Evolutionary conservation across 495 filamentous ascomycete genomes (phyloP).

Genomic region (Hypoxylon perforatum): DNA sequence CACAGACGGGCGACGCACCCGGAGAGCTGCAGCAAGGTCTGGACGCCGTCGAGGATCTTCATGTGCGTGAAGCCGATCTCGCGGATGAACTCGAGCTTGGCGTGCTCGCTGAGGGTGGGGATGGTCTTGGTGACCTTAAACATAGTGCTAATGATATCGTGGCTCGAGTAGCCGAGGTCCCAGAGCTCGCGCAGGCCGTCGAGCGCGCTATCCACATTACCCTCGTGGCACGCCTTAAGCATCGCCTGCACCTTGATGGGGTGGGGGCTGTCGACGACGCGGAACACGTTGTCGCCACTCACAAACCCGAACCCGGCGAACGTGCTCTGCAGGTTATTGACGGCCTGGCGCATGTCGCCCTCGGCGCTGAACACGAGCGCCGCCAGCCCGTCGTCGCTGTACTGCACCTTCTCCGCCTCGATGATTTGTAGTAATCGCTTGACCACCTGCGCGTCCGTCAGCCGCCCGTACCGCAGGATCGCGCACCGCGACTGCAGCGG

Average conservation of each 20-base stretch:
- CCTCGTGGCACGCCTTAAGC: constrained; percentile 95
- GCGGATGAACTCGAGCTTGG: constrained; percentile 94
- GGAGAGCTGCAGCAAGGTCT: constrained; percentile 91
- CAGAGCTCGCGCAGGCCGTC: constrained; percentile 91
- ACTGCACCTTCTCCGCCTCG: constrained; percentile 85
- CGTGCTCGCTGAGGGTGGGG: constrained; percentile 86
- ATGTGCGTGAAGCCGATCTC: constrained; percentile 99
- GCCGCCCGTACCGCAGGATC: constrained; percentile 91
- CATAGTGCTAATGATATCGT: constrained; percentile 99
- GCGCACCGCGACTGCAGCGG: constrained; percentile 96
- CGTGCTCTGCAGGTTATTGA: constrained; percentile 98
- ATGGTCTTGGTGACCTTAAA: constrained; percentile 98
- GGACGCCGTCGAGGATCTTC: constrained; percentile 96
- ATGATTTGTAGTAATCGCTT: constrained; percentile 91
- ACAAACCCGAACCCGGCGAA: constrained; percentile 97
- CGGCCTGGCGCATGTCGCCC: constrained; percentile 98
- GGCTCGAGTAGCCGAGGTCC: constrained; percentile 91
- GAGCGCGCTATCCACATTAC: constrained; percentile 86
- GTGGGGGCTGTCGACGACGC: constrained; percentile 95
- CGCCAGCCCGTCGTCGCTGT: constrained; percentile 92
- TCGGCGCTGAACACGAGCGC: constrained; percentile 97
- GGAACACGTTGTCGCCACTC: constrained; percentile 97
- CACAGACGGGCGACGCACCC: constrained; percentile 90
- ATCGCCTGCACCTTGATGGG: constrained; percentile 98
- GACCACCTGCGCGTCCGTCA: constrained; percentile 93